A percentile compares a stretch with the other conserved stretches of the same genome.
These are phyloP conservation scores for Dovyalis caffra DNA, from an alignment of 345 rosid species.

Conservation along the genomic window DNA sequence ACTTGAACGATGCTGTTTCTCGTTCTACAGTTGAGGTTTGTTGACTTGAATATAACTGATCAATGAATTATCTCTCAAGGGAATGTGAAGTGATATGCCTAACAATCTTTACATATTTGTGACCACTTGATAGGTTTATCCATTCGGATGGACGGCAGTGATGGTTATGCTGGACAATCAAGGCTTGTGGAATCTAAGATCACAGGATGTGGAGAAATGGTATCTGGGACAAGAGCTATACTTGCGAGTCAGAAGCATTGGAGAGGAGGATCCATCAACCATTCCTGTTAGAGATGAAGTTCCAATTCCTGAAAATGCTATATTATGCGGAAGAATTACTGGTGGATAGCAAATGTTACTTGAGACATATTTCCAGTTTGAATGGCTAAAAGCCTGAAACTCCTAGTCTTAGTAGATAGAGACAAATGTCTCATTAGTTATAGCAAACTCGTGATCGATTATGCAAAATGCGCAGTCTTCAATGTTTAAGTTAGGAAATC, in stretches of 20 bases:
- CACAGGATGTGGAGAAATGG: conserved; percentile 36
- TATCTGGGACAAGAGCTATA: conserved; percentile 47
- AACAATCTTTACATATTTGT: too few relatives aligned
- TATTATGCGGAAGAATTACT: conserved; percentile 18
- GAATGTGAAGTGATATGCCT: too few relatives aligned
- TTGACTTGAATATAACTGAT: background rate
- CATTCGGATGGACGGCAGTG: conserved; percentile 45
- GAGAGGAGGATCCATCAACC: conserved; percentile 16
- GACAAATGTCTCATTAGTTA: too few relatives aligned
- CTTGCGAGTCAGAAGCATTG: conserved; percentile 30
- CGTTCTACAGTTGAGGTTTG: conserved; percentile 40
- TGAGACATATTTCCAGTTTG: too few relatives aligned
- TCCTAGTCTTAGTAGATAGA: too few relatives aligned
- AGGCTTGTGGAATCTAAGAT: conserved; percentile 55
- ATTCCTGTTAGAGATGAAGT: conserved; percentile 22
- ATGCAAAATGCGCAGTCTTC: too few relatives aligned
- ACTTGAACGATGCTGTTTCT: conserved; percentile 34
- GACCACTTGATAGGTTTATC: conserved; percentile 35
- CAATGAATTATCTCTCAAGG: too few relatives aligned
- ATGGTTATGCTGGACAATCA: conserved; percentile 42
- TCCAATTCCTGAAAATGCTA: conserved; percentile 31
- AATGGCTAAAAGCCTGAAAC: too few relatives aligned
- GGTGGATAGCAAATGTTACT: too few relatives aligned
- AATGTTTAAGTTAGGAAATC: too few relatives aligned
- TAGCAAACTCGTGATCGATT: too few relatives aligned